These are phyloP conservation scores for Pyrenopolyporus hunteri DNA, from an alignment of 495 filamentous ascomycete species.

Conservation along the genomic window DNA sequence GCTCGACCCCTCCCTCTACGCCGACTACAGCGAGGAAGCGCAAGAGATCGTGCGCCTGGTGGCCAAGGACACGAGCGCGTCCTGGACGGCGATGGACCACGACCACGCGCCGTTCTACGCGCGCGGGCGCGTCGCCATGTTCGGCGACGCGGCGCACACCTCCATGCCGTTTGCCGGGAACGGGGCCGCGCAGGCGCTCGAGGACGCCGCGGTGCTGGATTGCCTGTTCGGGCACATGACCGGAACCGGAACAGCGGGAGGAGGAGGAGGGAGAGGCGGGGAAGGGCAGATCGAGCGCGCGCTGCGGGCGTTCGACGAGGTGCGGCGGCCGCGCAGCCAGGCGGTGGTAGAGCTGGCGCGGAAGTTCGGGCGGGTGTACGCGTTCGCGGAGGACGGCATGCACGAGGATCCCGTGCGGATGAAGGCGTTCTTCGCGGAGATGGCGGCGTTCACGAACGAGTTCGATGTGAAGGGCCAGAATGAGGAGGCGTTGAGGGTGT, in stretches of 20 bases:
- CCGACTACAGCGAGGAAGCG: constrained; percentile 44
- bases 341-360: constrained; percentile 42
- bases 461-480: constrained; percentile 44
- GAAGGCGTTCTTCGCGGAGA: constrained; percentile 38
- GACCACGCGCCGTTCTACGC: constrained; percentile 58
- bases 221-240: constrained; percentile 38
- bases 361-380: constrained; percentile 44
- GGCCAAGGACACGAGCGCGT: constrained; percentile 42
- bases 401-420: constrained; percentile 44
- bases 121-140: constrained; percentile 53
- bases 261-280: too few relatives aligned
- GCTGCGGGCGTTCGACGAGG: constrained; percentile 39
- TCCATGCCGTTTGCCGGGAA: constrained; percentile 63
- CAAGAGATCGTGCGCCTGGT: constrained; percentile 44
- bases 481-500: constrained; percentile 32
- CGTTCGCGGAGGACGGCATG: constrained; percentile 42
- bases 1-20: constrained; percentile 39
- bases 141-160: constrained; percentile 67
- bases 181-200: constrained; percentile 66
- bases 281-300: constrained; percentile 36
- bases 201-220: constrained; percentile 59
- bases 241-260: background rate
- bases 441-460: constrained; percentile 44
- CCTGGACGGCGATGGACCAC: constrained; percentile 52
- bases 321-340: constrained; percentile 43